phyloP scores from a whole-genome alignment of 106 monocot genomes.

The Dendrobium huoshanense region DNA sequence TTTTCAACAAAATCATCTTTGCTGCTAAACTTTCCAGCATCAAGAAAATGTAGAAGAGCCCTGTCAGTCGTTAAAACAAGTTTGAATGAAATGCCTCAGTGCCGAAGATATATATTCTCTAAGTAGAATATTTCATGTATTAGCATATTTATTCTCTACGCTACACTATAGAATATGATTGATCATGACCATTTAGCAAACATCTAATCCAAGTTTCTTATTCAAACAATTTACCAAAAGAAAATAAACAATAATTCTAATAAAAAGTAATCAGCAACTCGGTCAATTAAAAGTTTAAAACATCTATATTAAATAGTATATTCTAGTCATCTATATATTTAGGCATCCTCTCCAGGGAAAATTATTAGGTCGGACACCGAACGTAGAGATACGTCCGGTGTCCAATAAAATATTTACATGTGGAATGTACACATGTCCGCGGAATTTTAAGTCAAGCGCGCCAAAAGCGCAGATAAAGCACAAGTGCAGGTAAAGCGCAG shows the following conservation, averaged over 20 bases:
- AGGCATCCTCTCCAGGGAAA: no score
- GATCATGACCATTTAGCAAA: neutral
- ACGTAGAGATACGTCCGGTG: no score
- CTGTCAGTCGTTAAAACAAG: conserved; percentile 34
- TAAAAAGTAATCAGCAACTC: neutral
- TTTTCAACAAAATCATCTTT: conserved; percentile 96
- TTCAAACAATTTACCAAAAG: neutral
- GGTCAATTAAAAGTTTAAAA: neutral
- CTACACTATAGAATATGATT: neutral
- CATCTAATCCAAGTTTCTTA: neutral
- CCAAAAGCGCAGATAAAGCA: no score
- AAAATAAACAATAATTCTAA: neutral
- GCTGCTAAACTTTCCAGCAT: conserved; percentile 68
- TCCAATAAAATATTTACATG: no score
- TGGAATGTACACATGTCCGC: no score
- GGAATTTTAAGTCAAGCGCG: no score
- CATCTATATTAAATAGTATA: no score
- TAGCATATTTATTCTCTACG: neutral
- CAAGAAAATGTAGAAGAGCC: conserved; percentile 98
- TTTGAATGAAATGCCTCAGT: neutral
- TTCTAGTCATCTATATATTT: no score
- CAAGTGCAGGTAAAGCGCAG: no score
- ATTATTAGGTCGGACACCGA: no score
- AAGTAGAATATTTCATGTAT: neutral
- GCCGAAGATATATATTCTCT: neutral